Percentiles rank a stretch among this genome's conserved stretches.
phyloP scores from a whole-genome alignment of 2,329 filamentous ascomycete species.

The Talaromyces funiculosus region DNA sequence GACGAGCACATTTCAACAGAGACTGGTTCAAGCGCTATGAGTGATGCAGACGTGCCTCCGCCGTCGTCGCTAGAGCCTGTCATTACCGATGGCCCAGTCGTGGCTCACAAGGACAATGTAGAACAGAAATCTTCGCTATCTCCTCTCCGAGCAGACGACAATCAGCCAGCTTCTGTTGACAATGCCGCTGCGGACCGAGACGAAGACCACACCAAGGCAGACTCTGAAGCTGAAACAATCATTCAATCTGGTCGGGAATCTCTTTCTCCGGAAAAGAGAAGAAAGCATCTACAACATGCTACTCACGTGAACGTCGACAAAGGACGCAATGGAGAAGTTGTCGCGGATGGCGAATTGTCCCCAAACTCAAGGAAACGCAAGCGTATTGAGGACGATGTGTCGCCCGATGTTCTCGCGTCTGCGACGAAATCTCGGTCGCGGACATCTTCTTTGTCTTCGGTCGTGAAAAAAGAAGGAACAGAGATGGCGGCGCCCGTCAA shows the following conservation, averaged over 20 bases:
- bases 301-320: constrained; percentile 27
- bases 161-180: constrained; percentile 19
- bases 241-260: constrained; percentile 44
- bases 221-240: constrained; percentile 47
- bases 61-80: constrained; percentile 32
- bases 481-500: constrained; percentile 26
- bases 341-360: background rate
- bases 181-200: constrained; percentile 28
- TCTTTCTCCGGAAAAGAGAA: constrained; percentile 43
- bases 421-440: constrained; percentile 21
- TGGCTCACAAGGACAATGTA: constrained; percentile 23
- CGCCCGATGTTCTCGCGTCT: constrained; percentile 17
- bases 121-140: constrained; percentile 6
- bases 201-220: constrained; percentile 37
- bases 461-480: constrained; percentile 33
- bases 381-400: constrained; percentile 20
- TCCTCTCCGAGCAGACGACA: constrained; percentile 15
- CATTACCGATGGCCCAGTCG: constrained; percentile 22
- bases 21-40: constrained; percentile 43
- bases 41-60: constrained; percentile 41
- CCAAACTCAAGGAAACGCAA: constrained; percentile 13
- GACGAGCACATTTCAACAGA: constrained; percentile 36
- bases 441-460: constrained; percentile 22
- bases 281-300: constrained; percentile 36
- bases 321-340: constrained; percentile 14